Evolutionary conservation across 495 filamentous ascomycete genomes (phyloP), one percentile per base, ranked within the genome.

Genomic region (Extremus antarcticus): DNA sequence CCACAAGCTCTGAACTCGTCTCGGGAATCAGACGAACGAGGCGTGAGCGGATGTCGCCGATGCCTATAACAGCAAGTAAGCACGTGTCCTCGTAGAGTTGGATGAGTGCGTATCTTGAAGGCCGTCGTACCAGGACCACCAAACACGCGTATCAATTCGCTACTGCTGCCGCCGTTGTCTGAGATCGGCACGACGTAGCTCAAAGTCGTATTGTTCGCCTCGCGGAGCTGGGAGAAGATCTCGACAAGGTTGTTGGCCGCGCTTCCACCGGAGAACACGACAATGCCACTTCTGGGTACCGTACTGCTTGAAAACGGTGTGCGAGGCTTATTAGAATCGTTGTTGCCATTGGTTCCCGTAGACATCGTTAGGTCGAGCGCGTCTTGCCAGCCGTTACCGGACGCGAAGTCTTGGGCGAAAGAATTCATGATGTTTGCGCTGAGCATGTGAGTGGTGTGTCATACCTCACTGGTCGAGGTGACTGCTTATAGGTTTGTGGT

Each of bases 211-310:
- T 78, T 69, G 50, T 84, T 85, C 66, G 79, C 83, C 57, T 83
- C 74, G n/a, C 82, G 75, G 4, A 96, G 75, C 22, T 75, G 74
- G 59, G 81, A 79, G 68, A 97, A 95, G 13, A 94, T 87, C 66
- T 95, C 91, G 13, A 96, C 91, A 1, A 97, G 77, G 60, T 82
- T 94, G 64, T 96, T 97, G 0, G 91, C 89, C 25, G 90, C 91
- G 43, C 87, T 95, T 39, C 91, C 91, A 61, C 87, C 87, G 3
- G 87, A 90, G 68, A 94, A 86, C 35, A 92, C 84, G 45, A 88
- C 85, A 57, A 94, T 83, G 56, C 85, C 83, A 21, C 63, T 66
- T 63, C 41, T 56, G n/a, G 45, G 57, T 58, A 50, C 4, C 19
- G 41, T 8, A n/a, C n/a, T 50, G 43, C 2, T n/a, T 7, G 41